Base-by-base conservation (phyloP, 2,329 filamentous ascomycete genomes). In the Fusarium verticillioides region DNA sequence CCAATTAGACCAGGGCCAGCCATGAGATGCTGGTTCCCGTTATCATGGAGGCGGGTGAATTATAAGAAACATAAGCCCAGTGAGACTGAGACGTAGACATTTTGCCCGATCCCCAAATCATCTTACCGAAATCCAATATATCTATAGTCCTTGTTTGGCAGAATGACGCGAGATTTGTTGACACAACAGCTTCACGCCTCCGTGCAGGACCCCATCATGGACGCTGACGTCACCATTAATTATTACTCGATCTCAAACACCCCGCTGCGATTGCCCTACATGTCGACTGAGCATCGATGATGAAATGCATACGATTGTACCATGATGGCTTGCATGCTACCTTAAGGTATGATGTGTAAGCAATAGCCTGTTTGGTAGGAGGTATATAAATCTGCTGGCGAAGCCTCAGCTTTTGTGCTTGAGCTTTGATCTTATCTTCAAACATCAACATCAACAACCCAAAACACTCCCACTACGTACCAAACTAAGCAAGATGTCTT, bases 401-500 rank as follows among this genome's bases (percentile, higher is more conserved):
- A 56, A 69, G 52, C 66, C 56, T 46, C 59, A 60, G 52, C 37
- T 37, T 54, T 59, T 40, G 28, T 32, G 28, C 46, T 16, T 39
- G 30, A 52, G 68, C 58, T 69, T 28, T 58, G 37, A 58, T 60
- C 50, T 73, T 44, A 64, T 64, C 39, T 46, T 37, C 56, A 70
- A 70, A 50, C 69, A 74, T 36, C 50, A 57, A 47, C 64, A 59
- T 53, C 42, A 63, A 60, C 46, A 66, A 64, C 44, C 28, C 52
- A 63, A 26, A 60, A 53, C 46, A 47, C 23, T 40, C 36, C 42
- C 42, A 56, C 43, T 28, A 37, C 43, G 58, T 37, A 60, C 34
- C 34, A 60, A 56, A 49, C 21, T 47, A 43, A 52, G 32, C 59
- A 75, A 67, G 46, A 90, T 77, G 83, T 83, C 74, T 77, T 81